Evolutionary conservation across 2,329 filamentous ascomycete species (phyloP).

Genomic region (Trichoderma sp.): DNA sequence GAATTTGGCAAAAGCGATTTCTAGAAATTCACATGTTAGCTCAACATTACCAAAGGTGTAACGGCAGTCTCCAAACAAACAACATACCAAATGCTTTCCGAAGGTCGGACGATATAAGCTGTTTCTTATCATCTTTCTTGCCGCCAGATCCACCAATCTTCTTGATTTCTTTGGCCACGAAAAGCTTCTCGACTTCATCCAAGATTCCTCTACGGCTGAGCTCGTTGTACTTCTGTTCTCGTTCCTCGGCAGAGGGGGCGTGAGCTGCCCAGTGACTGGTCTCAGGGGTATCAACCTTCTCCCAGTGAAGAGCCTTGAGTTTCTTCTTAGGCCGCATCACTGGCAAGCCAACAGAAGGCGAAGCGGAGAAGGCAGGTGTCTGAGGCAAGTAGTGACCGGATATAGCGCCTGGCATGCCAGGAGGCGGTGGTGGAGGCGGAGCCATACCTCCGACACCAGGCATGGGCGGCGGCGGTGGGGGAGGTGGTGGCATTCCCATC

Average conservation of each 20-base stretch:
- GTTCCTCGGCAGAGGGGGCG: constrained; percentile 78
- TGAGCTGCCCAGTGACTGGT: constrained; percentile 91
- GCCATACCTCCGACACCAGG: constrained; percentile 41
- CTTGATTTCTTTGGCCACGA: constrained; percentile 96
- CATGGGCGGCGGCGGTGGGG: constrained; percentile 39
- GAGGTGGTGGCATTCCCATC: constrained; percentile 19
- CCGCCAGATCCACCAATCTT: constrained; percentile 67
- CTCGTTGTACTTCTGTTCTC: constrained; percentile 94
- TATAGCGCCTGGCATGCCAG: constrained; percentile 65
- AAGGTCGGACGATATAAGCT: constrained; percentile 88
- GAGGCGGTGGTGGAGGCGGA: constrained; percentile 53
- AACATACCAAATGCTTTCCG: constrained; percentile 74
- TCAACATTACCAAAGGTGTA: not conserved
- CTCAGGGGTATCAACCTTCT: constrained; percentile 91
- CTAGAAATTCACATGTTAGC: constrained; percentile 38
- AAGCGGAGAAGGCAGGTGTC: constrained; percentile 52
- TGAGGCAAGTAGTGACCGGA: constrained; percentile 75
- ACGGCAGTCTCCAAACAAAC: not conserved
- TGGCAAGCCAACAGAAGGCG: constrained; percentile 64
- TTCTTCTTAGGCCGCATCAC: constrained; percentile 96
- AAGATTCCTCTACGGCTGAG: constrained; percentile 91
- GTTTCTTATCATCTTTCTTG: constrained; percentile 94
- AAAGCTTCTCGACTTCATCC: constrained; percentile 95
- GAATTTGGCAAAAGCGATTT: constrained; percentile 92
- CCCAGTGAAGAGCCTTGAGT: constrained; percentile 98